A percentile compares a stretch with the other conserved stretches of the same genome.
phyloP scores from a whole-genome alignment of 108 stramenopile species.

The Fistulifera solaris region DNA sequence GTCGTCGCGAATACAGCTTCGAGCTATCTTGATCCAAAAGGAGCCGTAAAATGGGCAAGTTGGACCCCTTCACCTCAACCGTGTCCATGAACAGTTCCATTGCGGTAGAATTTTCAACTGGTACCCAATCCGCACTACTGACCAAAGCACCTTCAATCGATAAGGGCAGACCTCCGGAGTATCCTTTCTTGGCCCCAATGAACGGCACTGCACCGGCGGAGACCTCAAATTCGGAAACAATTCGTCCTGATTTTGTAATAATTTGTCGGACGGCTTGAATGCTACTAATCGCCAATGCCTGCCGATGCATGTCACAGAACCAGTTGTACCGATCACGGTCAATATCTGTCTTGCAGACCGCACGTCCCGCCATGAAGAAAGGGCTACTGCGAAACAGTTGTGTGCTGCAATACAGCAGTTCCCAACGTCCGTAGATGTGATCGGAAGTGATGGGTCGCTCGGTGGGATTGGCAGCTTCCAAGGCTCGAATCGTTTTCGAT shows the following conservation, averaged over 20 bases:
- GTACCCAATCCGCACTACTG: constrained; percentile 53
- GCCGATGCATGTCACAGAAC: constrained; percentile 87
- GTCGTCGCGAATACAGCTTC: constrained; percentile 42
- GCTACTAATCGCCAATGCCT: constrained; percentile 60
- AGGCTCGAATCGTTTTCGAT: constrained; percentile 10
- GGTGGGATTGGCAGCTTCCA: constrained; percentile 39
- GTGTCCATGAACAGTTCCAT: constrained; percentile 49
- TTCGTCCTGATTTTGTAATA: constrained; percentile 28
- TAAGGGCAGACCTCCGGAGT: constrained; percentile 70
- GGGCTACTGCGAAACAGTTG: constrained; percentile 78
- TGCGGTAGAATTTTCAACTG: constrained; percentile 20
- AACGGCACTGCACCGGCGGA: constrained; percentile 73
- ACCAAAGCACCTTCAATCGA: constrained; percentile 80
- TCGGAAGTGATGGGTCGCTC: constrained; percentile 14
- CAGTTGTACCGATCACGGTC: constrained; percentile 70
- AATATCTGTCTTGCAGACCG: constrained; percentile 56
- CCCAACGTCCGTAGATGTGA: constrained; percentile 62
- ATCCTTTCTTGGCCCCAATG: constrained; percentile 48
- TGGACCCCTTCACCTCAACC: constrained; percentile 76
- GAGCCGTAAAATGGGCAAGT: constrained; percentile 53
- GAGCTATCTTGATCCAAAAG: constrained; percentile 45
- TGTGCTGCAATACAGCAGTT: constrained; percentile 58
- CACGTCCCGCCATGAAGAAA: constrained; percentile 81
- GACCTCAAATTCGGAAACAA: constrained; percentile 80
- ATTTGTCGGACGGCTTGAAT: constrained; percentile 78